Percentiles rank a stretch among this genome's conserved stretches.
Evolutionary conservation across 805 yeast species (phyloP).

Genomic region (Pichia exigua): DNA sequence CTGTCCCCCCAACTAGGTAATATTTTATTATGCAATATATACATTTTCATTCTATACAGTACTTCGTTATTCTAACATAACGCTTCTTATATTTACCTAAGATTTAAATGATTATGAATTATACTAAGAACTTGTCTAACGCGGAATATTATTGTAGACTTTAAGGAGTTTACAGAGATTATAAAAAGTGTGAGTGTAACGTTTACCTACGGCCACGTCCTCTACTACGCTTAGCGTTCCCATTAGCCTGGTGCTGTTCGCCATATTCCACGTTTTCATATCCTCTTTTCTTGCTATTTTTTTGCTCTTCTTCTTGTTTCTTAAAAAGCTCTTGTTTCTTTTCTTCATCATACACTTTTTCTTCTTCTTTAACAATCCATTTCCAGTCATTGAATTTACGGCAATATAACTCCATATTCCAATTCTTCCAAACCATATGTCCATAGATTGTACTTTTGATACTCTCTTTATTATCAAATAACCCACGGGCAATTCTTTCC

Average conservation of each 20-base stretch:
- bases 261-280: neutral
- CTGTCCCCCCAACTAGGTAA: no score
- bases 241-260: neutral
- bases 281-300: neutral
- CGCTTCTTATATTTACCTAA: no score
- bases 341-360: conserved; percentile 25
- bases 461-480: conserved; percentile 48
- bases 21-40: no score
- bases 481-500: conserved; percentile 72
- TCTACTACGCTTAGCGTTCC: neutral
- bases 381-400: conserved; percentile 84
- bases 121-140: no score
- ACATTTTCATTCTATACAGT: no score
- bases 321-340: neutral
- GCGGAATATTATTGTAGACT: no score
- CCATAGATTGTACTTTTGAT: conserved; percentile 87
- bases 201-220: conserved; percentile 2
- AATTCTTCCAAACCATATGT: conserved; percentile 87
- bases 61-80: no score
- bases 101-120: no score
- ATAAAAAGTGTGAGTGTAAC: neutral
- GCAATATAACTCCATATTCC: conserved; percentile 75
- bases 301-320: neutral
- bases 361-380: conserved; percentile 46
- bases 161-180: no score